A percentile compares a stretch with the other conserved stretches of the same genome.
Conservation (phyloP, 495 filamentous ascomycete species). For the Lepraria neglecta region DNA sequence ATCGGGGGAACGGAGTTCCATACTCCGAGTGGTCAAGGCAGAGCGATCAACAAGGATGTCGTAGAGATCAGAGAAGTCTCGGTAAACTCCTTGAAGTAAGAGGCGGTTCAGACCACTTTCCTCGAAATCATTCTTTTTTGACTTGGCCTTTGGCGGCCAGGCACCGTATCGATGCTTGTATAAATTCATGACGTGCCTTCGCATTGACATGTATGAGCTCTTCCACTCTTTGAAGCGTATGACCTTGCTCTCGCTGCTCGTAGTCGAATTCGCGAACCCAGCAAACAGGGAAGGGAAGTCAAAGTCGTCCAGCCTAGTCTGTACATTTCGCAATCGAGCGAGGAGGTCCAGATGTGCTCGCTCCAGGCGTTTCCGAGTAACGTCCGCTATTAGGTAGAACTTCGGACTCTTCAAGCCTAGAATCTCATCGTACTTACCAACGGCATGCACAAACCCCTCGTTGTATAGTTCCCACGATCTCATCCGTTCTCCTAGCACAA, state of each 20-base stretch:
- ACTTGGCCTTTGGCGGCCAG: conserved; percentile 88
- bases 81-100: conserved; percentile 74
- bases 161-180: conserved; percentile 80
- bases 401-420: conserved; percentile 61
- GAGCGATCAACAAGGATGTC: conserved; percentile 78
- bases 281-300: conserved; percentile 88
- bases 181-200: conserved; percentile 66
- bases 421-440: conserved; percentile 77
- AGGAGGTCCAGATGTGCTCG: conserved; percentile 73
- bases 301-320: conserved; percentile 67
- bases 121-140: conserved; percentile 87
- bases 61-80: conserved; percentile 80
- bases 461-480: conserved; percentile 75
- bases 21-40: conserved; percentile 43
- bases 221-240: conserved; percentile 84
- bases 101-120: conserved; percentile 79
- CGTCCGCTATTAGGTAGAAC: conserved; percentile 57
- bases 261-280: conserved; percentile 77
- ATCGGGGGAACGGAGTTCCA: conserved; percentile 32
- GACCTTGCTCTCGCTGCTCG: conserved; percentile 61
- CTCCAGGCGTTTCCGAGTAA: conserved; percentile 73
- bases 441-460: conserved; percentile 88
- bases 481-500: conserved; percentile 83
- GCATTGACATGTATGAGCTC: conserved; percentile 61
- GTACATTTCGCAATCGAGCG: conserved; percentile 57